Conservation (phyloP, 768 basidiomycete genomes). For the Boletus huronensis region DNA sequence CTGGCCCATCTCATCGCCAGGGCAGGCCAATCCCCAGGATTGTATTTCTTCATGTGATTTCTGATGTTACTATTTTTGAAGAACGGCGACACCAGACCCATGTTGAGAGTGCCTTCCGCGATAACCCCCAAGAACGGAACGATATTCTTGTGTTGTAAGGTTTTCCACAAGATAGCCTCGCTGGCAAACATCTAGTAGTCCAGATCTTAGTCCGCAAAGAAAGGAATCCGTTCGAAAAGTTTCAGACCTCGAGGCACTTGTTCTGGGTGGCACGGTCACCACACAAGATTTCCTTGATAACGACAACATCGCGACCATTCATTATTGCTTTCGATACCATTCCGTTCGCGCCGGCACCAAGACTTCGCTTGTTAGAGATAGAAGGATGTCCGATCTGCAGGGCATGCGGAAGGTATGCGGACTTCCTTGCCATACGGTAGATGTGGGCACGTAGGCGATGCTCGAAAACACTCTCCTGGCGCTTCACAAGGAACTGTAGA, state of each 20-base stretch:
- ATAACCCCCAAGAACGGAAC: constrained; percentile 25
- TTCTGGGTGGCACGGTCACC: background rate
- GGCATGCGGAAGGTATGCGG: constrained; percentile 18
- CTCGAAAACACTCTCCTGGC: background rate
- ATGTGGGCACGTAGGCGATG: constrained; percentile 19
- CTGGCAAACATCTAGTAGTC: constrained; percentile 18
- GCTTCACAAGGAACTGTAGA: constrained; percentile 13
- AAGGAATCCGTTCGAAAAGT: background rate
- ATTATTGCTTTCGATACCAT: constrained; percentile 18
- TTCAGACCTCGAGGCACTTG: constrained; percentile 14
- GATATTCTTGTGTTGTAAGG: constrained; percentile 26
- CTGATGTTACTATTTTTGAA: constrained; percentile 22
- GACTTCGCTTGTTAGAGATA: background rate
- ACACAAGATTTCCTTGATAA: constrained; percentile 25
- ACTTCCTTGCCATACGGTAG: constrained; percentile 31
- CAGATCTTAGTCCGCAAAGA: background rate
- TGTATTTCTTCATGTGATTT: background rate
- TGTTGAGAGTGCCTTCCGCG: background rate
- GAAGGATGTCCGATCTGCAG: constrained; percentile 10
- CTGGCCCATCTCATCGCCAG: constrained; percentile 8
- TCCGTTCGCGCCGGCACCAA: constrained; percentile 19
- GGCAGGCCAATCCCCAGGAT: background rate
- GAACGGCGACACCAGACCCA: constrained; percentile 26
- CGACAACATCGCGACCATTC: constrained; percentile 21
- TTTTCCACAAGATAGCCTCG: constrained; percentile 29